Base-by-base conservation (phyloP, 306 rosid genomes). In the Aeschynomene evenia region DNA sequence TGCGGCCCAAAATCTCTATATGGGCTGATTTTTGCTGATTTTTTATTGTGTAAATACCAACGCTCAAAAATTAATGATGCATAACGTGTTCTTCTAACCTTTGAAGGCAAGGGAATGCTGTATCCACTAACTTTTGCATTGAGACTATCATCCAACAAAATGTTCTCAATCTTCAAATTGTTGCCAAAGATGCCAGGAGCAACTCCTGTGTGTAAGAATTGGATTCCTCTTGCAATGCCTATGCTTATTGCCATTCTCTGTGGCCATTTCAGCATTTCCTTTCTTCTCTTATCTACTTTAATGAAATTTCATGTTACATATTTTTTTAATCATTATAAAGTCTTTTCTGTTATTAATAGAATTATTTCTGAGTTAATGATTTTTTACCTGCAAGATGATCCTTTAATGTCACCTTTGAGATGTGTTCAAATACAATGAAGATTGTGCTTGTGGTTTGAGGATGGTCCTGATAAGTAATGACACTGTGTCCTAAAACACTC, bases 181-280 rank as follows among this genome's bases (percentile, higher is more conserved):
- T 90, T 94, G n/a, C 96, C 95, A 61, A 68, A 87, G 64, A 90
- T 79, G 23, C 89, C 90, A 9, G 89, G 85, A 12, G 70, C 80
- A 48, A 90, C 75, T 28, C 92, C 87, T 0, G 81, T 80, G 81
- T 94, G 98, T 67, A 94, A 70, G 76, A 80, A 89, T 81, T 88
- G 90, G 36, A 91, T 82, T 68, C 95, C 98, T 57, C 87, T 84
- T 9, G 87, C 95, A 42, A 87, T 67, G 18, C 95, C 89, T 14
- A 83, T 84, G 56, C 80, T 58, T 11, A 94, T 86, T 55, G 83
- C 85, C 92, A 94, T 85, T 82, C 98, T 94, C 63, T 90, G 95
- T 26, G 91, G 89, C 98, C 97, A 94, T 79, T 90, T 94, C 53
- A 90, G 78, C 83, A 73, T 59, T 43, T 90, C 96, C 72, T 72